phyloP scores from a whole-genome alignment of 352 stramenopile species.

The Globisporangium nodosum region DNA sequence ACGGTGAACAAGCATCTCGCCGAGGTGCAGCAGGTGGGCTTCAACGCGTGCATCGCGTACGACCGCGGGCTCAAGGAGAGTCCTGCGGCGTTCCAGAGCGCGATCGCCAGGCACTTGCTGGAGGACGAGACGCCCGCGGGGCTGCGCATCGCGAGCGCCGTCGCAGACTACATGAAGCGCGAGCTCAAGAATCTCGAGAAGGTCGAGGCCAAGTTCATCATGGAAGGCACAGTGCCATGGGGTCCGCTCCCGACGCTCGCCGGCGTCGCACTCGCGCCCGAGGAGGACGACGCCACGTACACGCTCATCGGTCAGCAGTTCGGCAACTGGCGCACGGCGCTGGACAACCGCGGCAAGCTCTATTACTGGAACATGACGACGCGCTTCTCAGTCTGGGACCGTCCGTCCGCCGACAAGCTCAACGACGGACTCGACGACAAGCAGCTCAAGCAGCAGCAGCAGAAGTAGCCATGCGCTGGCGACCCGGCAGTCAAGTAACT shows the following conservation, averaged over 20 bases:
- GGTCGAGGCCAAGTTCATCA: slow-evolving; percentile 60
- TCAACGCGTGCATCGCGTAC: slow-evolving; percentile 93
- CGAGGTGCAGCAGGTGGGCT: slow-evolving; percentile 94
- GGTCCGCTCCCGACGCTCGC: slow-evolving; percentile 23
- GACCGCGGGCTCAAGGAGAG: slow-evolving; percentile 83
- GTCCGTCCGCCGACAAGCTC: slow-evolving; percentile 51
- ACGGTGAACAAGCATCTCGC: slow-evolving; percentile 96
- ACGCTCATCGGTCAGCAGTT: slow-evolving; percentile 79
- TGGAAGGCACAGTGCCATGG: slow-evolving; percentile 77
- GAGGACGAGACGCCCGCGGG: slow-evolving; percentile 56
- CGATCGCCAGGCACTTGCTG: slow-evolving; percentile 68
- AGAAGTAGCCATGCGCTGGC: background rate
- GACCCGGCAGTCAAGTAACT: background rate
- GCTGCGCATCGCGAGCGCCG: slow-evolving; percentile 48
- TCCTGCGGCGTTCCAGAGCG: slow-evolving; percentile 42
- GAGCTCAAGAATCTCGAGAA: slow-evolving; percentile 81
- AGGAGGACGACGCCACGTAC: slow-evolving; percentile 45
- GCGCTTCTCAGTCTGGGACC: slow-evolving; percentile 77
- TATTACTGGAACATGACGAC: slow-evolving; percentile 89
- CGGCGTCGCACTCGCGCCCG: slow-evolving; percentile 1
- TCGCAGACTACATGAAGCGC: slow-evolving; percentile 72
- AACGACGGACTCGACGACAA: slow-evolving; percentile 34
- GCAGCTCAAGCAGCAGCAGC: slow-evolving; percentile 13
- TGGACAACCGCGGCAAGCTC: slow-evolving; percentile 82
- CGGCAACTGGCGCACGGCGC: slow-evolving; percentile 78